Percentiles rank a stretch among this genome's conserved stretches.
Conservation (phyloP, 331 rosid species). For the Telfairia occidentalis region DNA sequence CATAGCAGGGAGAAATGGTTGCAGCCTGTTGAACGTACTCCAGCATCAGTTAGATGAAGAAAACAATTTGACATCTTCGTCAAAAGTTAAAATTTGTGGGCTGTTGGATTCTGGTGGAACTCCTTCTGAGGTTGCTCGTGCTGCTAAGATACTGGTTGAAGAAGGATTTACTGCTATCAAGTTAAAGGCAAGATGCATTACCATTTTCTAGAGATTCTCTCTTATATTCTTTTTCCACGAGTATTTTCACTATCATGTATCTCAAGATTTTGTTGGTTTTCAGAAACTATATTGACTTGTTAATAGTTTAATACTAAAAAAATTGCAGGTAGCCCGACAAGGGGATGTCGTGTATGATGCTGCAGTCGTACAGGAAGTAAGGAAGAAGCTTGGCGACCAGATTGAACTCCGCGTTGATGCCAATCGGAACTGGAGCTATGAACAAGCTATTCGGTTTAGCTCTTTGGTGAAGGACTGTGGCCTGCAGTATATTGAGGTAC, state of each 20-base stretch:
- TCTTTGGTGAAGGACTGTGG: slow-evolving; percentile 62
- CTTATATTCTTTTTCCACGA: not conserved
- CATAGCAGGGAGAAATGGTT: slow-evolving; percentile 50
- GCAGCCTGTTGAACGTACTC: slow-evolving; percentile 46
- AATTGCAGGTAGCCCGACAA: slow-evolving; percentile 61
- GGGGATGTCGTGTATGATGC: slow-evolving; percentile 64
- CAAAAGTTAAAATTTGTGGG: slow-evolving; percentile 60
- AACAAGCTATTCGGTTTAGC: slow-evolving; percentile 75
- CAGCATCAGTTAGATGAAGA: slow-evolving; percentile 29
- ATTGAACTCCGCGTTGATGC: slow-evolving; percentile 79
- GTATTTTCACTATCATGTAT: slow-evolving; percentile 1
- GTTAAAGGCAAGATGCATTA: slow-evolving; percentile 40
- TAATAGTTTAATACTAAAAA: slow-evolving; percentile 16
- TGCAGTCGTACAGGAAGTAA: slow-evolving; percentile 52
- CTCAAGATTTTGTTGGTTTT: slow-evolving; percentile 2
- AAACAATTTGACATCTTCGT: slow-evolving; percentile 22
- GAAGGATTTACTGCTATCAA: slow-evolving; percentile 86
- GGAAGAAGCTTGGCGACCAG: slow-evolving; percentile 62
- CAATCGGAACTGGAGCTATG: slow-evolving; percentile 73
- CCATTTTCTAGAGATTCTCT: not conserved
- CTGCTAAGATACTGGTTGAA: slow-evolving; percentile 46
- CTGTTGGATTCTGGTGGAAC: slow-evolving; percentile 57
- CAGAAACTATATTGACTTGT: slow-evolving; percentile 10
- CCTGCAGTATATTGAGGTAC: slow-evolving; percentile 85
- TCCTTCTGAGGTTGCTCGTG: slow-evolving; percentile 62